phyloP scores from a whole-genome alignment of 2,329 filamentous ascomycete genomes.

The Sarocladium strictum region DNA sequence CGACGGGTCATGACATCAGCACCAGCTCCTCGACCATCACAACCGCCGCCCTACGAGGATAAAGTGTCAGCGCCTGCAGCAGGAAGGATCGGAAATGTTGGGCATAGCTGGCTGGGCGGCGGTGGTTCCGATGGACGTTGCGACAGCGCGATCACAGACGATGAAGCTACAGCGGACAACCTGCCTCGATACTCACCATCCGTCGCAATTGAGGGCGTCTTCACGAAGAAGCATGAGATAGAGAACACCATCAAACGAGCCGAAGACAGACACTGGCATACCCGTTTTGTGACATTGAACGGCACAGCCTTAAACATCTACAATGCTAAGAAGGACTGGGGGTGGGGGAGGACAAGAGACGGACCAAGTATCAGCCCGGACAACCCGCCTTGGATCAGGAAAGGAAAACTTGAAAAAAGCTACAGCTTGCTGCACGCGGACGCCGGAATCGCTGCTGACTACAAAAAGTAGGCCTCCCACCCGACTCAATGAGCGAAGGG shows the following conservation, averaged over 20 bases:
- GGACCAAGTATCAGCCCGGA: constrained; percentile 44
- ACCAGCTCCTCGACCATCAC: constrained; percentile 33
- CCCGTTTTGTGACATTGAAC: constrained; percentile 56
- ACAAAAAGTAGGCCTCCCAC: constrained; percentile 50
- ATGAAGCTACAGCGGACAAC: constrained; percentile 28
- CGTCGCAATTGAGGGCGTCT: constrained; percentile 50
- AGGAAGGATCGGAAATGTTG: background rate
- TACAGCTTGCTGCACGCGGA: constrained; percentile 72
- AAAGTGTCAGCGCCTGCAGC: background rate
- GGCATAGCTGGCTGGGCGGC: background rate
- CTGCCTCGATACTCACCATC: constrained; percentile 53
- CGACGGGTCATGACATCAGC: constrained; percentile 43
- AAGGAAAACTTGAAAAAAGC: constrained; percentile 53
- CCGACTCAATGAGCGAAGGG: background rate
- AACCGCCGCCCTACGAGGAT: constrained; percentile 40
- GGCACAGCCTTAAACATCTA: constrained; percentile 65
- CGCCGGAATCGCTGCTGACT: constrained; percentile 67
- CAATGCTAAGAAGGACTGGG: constrained; percentile 53
- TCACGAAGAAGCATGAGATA: constrained; percentile 61
- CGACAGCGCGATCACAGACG: constrained; percentile 18
- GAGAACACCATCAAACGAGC: constrained; percentile 58
- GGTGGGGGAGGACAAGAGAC: constrained; percentile 41
- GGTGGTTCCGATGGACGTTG: background rate
- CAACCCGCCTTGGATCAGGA: constrained; percentile 45
- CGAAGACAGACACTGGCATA: constrained; percentile 57